phyloP scores from a whole-genome alignment of 2,329 filamentous ascomycete genomes.

The Alternaria burnsii region DNA sequence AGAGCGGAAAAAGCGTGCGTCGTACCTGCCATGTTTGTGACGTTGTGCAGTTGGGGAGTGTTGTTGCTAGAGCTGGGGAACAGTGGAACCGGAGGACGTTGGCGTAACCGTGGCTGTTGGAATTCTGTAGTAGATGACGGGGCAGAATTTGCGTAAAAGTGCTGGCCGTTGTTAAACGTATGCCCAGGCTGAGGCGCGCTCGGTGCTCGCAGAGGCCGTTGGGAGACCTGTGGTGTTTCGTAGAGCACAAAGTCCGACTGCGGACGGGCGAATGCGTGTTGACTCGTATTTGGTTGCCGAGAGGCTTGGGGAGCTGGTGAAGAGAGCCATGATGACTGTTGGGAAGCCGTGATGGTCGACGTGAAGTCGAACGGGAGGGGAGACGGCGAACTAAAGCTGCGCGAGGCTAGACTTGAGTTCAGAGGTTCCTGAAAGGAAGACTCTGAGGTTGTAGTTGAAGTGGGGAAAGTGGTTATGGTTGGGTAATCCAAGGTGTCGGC shows the following conservation, averaged over 20 bases:
- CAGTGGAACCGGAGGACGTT: conserved; percentile 75
- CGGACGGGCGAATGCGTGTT: conserved; percentile 56
- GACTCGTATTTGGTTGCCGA: conserved; percentile 57
- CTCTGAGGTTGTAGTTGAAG: conserved; percentile 48
- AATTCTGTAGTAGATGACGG: conserved; percentile 67
- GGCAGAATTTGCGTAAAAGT: conserved; percentile 74
- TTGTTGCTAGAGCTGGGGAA: conserved; percentile 69
- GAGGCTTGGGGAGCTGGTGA: conserved; percentile 64
- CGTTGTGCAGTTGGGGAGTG: conserved; percentile 54
- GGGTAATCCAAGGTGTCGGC: conserved; percentile 45
- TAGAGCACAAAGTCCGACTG: conserved; percentile 83
- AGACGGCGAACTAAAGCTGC: conserved; percentile 66
- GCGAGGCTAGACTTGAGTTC: conserved; percentile 71
- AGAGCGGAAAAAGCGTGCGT: conserved; percentile 20
- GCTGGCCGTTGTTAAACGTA: conserved; percentile 67
- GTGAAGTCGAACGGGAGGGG: conserved; percentile 69
- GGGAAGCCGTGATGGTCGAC: conserved; percentile 85
- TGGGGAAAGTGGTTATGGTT: conserved; percentile 33
- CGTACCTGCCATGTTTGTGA: conserved; percentile 52
- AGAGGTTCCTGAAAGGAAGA: conserved; percentile 59
- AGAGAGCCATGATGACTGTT: conserved; percentile 79
- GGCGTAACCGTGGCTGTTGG: conserved; percentile 62
- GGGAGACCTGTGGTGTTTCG: conserved; percentile 59
- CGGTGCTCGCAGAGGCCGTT: conserved; percentile 59
- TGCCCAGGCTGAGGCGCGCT: conserved; percentile 62